Evolutionary conservation across 208 protist genomes (phyloP).

Genomic region (Trichomonas vaginalis): DNA sequence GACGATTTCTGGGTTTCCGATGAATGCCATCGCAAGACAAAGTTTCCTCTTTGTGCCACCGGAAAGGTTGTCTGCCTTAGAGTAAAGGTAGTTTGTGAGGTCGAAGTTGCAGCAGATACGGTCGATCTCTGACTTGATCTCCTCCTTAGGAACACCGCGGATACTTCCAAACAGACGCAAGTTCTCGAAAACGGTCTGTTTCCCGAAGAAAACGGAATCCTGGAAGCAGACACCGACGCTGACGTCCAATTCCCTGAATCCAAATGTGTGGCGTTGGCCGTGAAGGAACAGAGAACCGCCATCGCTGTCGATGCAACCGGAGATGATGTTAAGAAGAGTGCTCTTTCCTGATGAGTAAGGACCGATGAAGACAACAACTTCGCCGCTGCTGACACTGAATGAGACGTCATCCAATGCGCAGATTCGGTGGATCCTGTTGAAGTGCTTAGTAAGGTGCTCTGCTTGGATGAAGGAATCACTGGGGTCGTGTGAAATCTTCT

Average conservation of each 20-base stretch:
- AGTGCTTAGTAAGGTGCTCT: neutral
- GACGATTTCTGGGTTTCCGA: neutral
- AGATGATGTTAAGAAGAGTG: neutral
- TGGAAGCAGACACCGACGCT: neutral
- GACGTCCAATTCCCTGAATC: neutral
- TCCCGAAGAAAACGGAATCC: neutral
- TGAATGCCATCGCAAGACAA: neutral
- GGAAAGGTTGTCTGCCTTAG: neutral
- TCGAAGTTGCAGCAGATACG: neutral
- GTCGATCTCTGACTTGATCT: neutral
- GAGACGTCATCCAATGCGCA: neutral
- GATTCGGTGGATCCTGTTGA: neutral
- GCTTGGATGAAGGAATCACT: neutral
- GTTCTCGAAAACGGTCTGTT: neutral
- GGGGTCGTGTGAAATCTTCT: neutral
- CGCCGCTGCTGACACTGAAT: neutral
- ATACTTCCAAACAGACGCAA: neutral
- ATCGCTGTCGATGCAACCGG: neutral
- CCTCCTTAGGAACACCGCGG: neutral
- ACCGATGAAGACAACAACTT: neutral
- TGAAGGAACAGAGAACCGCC: neutral
- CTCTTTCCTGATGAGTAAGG: conserved; percentile 27
- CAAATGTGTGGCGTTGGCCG: neutral
- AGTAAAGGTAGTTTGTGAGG: neutral
- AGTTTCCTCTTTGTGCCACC: neutral